A percentile compares a stretch with the other conserved stretches of the same genome.
Evolutionary conservation across 2,329 filamentous ascomycete species (phyloP).

Genomic region (Dryadomyces quercus-mongolicae): DNA sequence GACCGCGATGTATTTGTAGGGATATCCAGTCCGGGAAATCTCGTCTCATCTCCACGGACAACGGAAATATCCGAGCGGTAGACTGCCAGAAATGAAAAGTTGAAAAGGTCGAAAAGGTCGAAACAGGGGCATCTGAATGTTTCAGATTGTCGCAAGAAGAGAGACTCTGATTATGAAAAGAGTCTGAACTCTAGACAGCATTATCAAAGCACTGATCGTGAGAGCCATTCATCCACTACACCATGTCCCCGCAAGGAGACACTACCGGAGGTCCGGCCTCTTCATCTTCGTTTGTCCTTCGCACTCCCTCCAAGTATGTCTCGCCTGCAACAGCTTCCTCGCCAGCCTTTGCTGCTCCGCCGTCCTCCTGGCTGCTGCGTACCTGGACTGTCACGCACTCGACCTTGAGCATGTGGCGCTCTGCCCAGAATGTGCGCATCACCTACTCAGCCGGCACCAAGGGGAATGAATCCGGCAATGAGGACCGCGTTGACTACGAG

Average conservation of each 20-base stretch:
- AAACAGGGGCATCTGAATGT: too few species aligned
- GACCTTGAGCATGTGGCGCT: constrained; percentile 69
- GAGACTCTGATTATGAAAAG: background rate
- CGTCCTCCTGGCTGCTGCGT: constrained; percentile 47
- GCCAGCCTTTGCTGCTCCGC: constrained; percentile 28
- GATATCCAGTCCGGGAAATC: too few species aligned
- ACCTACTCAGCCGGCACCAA: constrained; percentile 43
- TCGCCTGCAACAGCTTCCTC: constrained; percentile 14
- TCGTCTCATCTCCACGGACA: too few species aligned
- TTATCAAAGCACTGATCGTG: too few species aligned
- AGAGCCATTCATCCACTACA: background rate
- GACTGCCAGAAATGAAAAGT: too few species aligned
- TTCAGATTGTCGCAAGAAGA: background rate
- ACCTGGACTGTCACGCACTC: constrained; percentile 68
- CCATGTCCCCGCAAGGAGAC: background rate
- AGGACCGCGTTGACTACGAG: constrained; percentile 65
- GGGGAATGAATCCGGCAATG: constrained; percentile 25
- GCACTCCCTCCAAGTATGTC: constrained; percentile 38
- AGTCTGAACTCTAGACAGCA: too few species aligned
- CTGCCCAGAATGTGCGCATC: constrained; percentile 68
- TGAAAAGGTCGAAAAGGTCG: too few species aligned
- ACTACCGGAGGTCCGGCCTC: background rate
- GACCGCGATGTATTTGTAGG: too few species aligned
- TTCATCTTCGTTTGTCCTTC: constrained; percentile 22
- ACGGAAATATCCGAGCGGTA: too few species aligned